Evolutionary conservation across 495 filamentous ascomycete species (phyloP).

Genomic region (Penicillium paxilli): DNA sequence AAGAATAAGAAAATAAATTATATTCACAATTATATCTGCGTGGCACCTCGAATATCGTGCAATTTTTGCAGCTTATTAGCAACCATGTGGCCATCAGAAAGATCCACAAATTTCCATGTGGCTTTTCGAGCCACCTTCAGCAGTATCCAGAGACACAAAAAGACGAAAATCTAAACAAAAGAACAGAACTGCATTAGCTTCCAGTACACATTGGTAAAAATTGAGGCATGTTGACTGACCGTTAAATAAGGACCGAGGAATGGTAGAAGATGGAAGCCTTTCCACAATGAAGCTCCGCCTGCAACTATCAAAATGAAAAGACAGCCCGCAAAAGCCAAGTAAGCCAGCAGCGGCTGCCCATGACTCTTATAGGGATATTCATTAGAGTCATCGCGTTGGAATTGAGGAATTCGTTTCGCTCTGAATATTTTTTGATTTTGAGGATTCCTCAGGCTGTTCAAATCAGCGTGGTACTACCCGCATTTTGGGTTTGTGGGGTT

Average conservation of each 20-base stretch:
- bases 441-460: background rate
- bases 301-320: conserved; percentile 36
- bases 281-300: conserved; percentile 42
- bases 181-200: too few relatives aligned
- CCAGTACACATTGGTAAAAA: too few relatives aligned
- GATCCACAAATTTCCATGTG: background rate
- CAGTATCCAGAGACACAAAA: background rate
- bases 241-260: conserved; percentile 5
- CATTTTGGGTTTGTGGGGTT: background rate
- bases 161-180: background rate
- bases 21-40: background rate
- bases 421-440: background rate
- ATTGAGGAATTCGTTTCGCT: background rate
- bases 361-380: conserved; percentile 44
- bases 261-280: conserved; percentile 4
- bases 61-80: background rate
- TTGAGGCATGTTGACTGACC: background rate
- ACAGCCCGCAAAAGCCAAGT: conserved; percentile 36
- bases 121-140: background rate
- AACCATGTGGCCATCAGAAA: background rate
- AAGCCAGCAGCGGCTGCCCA: conserved; percentile 41
- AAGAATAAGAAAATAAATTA: too few relatives aligned
- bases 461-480: background rate
- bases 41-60: background rate
- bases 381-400: conserved; percentile 17